Evolutionary conservation across 805 yeast species (phyloP).

Genomic region (Yamadazyma paraphyllophila): DNA sequence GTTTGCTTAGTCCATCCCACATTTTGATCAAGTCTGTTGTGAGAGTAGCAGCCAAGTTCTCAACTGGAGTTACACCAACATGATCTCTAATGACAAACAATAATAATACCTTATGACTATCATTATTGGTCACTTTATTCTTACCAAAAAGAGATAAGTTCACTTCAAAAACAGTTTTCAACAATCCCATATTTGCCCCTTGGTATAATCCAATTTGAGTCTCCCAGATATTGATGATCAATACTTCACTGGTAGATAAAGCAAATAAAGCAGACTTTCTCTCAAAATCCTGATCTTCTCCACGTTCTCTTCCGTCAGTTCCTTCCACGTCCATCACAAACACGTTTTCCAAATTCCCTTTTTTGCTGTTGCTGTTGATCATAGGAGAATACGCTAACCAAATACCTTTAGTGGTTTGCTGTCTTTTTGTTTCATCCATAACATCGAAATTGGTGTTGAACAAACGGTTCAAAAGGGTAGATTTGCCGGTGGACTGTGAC

Average conservation of each 20-base stretch:
- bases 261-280: conserved; percentile 96
- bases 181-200: conserved; percentile 94
- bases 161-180: conserved; percentile 95
- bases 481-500: conserved; percentile 94
- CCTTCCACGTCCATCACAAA: conserved; percentile 98
- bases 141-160: conserved; percentile 81
- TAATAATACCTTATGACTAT: conserved; percentile 60
- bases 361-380: conserved; percentile 19
- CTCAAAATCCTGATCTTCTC: conserved; percentile 98
- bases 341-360: conserved; percentile 40
- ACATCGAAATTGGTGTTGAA: conserved; percentile 89
- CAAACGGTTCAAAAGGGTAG: conserved; percentile 81
- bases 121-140: conserved; percentile 29
- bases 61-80: conserved; percentile 80
- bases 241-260: conserved; percentile 82
- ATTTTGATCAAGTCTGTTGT: conserved; percentile 67
- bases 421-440: conserved; percentile 83
- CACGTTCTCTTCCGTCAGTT: conserved; percentile 96
- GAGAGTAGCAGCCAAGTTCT: conserved; percentile 65
- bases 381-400: conserved; percentile 44
- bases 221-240: conserved; percentile 95
- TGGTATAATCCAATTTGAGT: conserved; percentile 95
- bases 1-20: conserved; percentile 79
- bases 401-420: conserved; percentile 68
- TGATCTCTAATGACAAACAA: conserved; percentile 92